Evolutionary conservation across 202 grass and related monocot genomes (phyloP).

Genomic region (Hordeum pubiflorum): DNA sequence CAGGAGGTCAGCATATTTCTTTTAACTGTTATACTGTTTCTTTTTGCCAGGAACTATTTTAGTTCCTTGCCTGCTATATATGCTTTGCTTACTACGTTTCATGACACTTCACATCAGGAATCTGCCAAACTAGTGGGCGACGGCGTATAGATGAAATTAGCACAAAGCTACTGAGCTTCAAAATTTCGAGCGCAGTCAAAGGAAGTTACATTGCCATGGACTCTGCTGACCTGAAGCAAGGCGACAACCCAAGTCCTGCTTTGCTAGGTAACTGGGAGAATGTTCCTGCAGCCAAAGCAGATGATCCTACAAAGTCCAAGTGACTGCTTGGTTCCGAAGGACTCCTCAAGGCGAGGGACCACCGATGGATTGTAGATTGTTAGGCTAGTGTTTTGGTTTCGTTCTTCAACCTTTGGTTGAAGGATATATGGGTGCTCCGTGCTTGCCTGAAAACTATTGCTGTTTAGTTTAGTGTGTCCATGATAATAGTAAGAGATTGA

Average conservation of each 20-base stretch:
- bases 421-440: background rate
- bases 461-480: background rate
- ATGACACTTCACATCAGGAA: background rate
- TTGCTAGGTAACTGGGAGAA: slow-evolving; percentile 10
- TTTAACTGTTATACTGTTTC: background rate
- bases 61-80: background rate
- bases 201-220: slow-evolving; percentile 15
- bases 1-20: slow-evolving; percentile 2
- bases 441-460: background rate
- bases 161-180: slow-evolving; percentile 13
- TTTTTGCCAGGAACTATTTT: background rate
- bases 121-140: slow-evolving; percentile 11
- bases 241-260: background rate
- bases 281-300: background rate
- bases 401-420: slow-evolving; percentile 36
- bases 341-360: background rate
- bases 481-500: background rate
- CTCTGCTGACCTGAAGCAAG: background rate
- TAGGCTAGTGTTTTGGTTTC: background rate
- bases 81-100: background rate
- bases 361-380: background rate
- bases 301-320: background rate
- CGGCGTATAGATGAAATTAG: background rate
- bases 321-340: background rate
- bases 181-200: slow-evolving; percentile 27